Conservation (phyloP, 768 basidiomycete species). For the Podaxis rugospora region DNA sequence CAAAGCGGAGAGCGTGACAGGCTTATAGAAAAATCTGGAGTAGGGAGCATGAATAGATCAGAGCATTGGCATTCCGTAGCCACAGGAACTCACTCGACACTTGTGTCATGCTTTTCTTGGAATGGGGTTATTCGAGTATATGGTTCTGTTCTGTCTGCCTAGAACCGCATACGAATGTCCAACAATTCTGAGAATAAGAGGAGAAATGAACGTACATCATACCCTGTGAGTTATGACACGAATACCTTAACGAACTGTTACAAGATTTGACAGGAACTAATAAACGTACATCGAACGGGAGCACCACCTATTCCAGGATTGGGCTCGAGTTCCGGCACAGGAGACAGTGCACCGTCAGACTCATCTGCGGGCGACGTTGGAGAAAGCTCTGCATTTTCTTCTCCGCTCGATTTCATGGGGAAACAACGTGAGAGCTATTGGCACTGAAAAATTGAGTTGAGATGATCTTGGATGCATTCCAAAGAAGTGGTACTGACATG, state of each 20-base stretch:
- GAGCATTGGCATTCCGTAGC: slow-evolving; percentile 4
- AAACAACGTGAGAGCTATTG: not conserved
- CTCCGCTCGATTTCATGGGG: slow-evolving; percentile 7
- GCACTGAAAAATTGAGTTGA: not conserved
- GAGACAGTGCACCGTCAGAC: slow-evolving; percentile 50
- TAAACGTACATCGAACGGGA: slow-evolving; percentile 75
- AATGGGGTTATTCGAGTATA: slow-evolving; percentile 83
- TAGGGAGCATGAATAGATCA: slow-evolving; percentile 10
- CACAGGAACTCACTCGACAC: slow-evolving; percentile 59
- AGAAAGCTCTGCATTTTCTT: slow-evolving; percentile 29
- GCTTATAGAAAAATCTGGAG: slow-evolving; percentile 82
- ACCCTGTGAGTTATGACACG: slow-evolving; percentile 48
- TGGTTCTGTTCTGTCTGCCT: slow-evolving; percentile 82
- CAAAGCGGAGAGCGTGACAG: slow-evolving; percentile 73
- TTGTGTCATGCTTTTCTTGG: slow-evolving; percentile 79
- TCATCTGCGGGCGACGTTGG: slow-evolving; percentile 55
- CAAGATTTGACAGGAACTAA: slow-evolving; percentile 5
- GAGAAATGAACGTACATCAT: slow-evolving; percentile 60
- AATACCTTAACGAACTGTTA: not conserved
- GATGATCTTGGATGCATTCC: not conserved
- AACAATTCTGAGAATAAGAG: slow-evolving; percentile 17
- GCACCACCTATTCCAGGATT: slow-evolving; percentile 67
- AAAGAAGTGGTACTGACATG: not conserved
- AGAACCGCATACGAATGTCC: slow-evolving; percentile 10
- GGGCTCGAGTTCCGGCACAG: slow-evolving; percentile 55